Percentiles rank a stretch among this genome's conserved stretches.
Evolutionary conservation across 208 protist genomes (phyloP).

Genomic region (Leishmania aethiopica): DNA sequence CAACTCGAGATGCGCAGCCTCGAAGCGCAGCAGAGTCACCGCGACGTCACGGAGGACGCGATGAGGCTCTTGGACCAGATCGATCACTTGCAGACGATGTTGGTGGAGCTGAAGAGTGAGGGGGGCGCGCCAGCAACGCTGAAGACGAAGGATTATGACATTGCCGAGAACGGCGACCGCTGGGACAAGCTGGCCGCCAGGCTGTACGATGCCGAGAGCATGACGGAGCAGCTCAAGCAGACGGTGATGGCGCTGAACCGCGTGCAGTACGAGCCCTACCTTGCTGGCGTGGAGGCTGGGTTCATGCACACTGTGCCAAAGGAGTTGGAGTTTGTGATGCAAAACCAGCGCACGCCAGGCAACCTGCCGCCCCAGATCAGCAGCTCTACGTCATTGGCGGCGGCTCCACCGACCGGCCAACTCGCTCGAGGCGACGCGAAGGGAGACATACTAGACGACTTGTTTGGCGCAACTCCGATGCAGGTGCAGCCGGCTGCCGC

Average conservation of each 20-base stretch:
- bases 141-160: constrained; percentile 27
- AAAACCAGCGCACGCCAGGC: constrained; percentile 65
- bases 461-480: constrained; percentile 59
- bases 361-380: constrained; percentile 42
- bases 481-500: constrained; percentile 9
- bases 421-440: constrained; percentile 10
- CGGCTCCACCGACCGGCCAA: background rate
- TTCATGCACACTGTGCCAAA: constrained; percentile 76
- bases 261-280: constrained; percentile 86
- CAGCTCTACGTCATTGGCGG: constrained; percentile 5
- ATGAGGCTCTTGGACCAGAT: constrained; percentile 76
- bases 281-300: constrained; percentile 68
- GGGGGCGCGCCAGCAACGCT: constrained; percentile 1
- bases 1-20: constrained; percentile 59
- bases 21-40: constrained; percentile 63
- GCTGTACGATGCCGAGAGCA: constrained; percentile 75
- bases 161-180: constrained; percentile 54
- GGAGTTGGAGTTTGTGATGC: constrained; percentile 73
- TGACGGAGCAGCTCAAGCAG: constrained; percentile 70
- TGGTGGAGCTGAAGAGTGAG: constrained; percentile 55
- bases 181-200: constrained; percentile 79
- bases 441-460: constrained; percentile 74
- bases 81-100: constrained; percentile 55
- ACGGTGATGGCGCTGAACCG: constrained; percentile 77
- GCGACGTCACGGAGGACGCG: constrained; percentile 78